These are phyloP conservation scores for Alisma plantagoaquatica DNA, from an alignment of 106 monocot species.

Conservation along the genomic window DNA sequence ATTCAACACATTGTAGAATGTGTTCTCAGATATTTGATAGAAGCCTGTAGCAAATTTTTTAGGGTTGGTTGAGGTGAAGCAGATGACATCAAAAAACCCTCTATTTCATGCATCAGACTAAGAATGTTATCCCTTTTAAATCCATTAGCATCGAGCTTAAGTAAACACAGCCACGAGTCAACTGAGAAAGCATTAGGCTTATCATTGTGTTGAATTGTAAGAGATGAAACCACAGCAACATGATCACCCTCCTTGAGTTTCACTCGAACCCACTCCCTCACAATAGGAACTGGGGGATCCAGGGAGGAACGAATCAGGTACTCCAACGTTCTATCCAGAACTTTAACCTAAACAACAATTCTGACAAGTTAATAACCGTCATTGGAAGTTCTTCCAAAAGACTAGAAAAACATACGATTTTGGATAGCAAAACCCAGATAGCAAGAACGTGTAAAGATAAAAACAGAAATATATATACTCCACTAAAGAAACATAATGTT, in stretches of 20 bases:
- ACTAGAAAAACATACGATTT: neutral
- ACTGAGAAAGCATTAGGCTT: conserved; percentile 37
- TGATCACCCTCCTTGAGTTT: conserved; percentile 47
- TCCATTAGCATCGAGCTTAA: conserved; percentile 22
- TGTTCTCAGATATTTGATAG: conserved; percentile 32
- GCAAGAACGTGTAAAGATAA: neutral
- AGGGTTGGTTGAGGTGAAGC: conserved; percentile 14
- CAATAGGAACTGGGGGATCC: conserved; percentile 48
- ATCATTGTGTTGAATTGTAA: conserved; percentile 21
- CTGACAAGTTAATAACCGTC: no score
- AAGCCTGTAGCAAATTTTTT: conserved; percentile 52
- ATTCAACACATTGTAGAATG: no score
- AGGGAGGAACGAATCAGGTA: conserved; percentile 43
- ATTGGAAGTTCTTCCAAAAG: no score
- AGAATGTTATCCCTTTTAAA: conserved; percentile 25
- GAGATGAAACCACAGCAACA: conserved; percentile 37
- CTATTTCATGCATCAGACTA: conserved; percentile 29
- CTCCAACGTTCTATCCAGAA: conserved; percentile 63
- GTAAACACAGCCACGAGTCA: conserved; percentile 50
- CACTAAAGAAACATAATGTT: no score
- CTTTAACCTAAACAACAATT: conserved; percentile 29
- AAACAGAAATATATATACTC: no score
- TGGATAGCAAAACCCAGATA: neutral
- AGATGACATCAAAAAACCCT: conserved; percentile 6
- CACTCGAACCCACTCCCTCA: conserved; percentile 73